Conservation (phyloP, 257 asterid genomes). For the Solanum habrochaites region DNA sequence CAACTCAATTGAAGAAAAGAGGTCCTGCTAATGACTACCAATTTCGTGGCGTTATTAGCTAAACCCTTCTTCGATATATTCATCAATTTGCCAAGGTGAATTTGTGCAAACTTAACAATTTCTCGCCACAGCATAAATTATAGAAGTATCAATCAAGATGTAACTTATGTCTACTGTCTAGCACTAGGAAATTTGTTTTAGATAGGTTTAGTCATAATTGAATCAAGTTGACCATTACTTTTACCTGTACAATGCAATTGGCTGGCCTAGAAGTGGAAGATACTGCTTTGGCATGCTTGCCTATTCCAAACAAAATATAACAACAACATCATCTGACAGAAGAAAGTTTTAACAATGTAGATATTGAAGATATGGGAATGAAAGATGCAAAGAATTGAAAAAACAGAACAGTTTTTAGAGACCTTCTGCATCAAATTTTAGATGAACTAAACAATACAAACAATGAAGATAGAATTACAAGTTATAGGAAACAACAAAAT, state of each 20-base stretch:
- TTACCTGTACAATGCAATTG: slow-evolving; percentile 94
- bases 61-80: not conserved
- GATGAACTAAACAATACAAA: not conserved
- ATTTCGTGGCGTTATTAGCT: not conserved
- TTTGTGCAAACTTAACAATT: not conserved
- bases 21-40: not conserved
- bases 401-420: not conserved
- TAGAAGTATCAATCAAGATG: not conserved
- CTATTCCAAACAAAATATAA: slow-evolving; percentile 42
- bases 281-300: slow-evolving; percentile 99
- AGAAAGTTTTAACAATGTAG: not conserved
- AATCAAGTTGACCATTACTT: not conserved
- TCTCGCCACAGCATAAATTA: not conserved
- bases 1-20: not conserved
- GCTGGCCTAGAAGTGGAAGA: slow-evolving; percentile 95
- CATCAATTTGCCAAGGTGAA: not conserved
- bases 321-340: slow-evolving; percentile 12
- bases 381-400: not conserved
- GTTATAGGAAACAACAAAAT: not conserved
- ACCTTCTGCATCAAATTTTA: not conserved
- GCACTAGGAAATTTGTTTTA: not conserved
- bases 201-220: not conserved
- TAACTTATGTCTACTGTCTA: not conserved
- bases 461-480: not conserved
- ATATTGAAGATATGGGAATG: not conserved